Percentiles rank a stretch among this genome's conserved stretches.
Evolutionary conservation across 2,329 filamentous ascomycete genomes (phyloP).

Genomic region (Trichoderma sp.): DNA sequence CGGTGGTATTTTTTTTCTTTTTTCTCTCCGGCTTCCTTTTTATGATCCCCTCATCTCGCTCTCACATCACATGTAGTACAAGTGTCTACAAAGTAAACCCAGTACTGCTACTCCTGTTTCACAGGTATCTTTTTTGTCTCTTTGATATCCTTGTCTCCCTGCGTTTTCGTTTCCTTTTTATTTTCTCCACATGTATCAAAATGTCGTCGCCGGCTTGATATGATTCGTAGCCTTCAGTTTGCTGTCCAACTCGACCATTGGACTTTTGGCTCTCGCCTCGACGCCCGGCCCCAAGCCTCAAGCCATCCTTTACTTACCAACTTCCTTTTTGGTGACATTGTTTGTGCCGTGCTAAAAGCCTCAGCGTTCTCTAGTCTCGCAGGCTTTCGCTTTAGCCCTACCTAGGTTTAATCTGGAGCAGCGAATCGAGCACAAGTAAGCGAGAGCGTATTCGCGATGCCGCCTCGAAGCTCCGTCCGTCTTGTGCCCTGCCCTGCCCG

Average conservation of each 20-base stretch:
- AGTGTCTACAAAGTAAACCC: background rate
- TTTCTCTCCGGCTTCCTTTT: background rate
- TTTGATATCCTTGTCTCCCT: background rate
- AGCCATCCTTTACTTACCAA: slow-evolving; percentile 2
- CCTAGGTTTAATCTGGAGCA: slow-evolving; percentile 1
- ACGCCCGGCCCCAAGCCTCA: slow-evolving; percentile 4
- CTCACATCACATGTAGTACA: background rate
- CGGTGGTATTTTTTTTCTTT: too few relatives aligned
- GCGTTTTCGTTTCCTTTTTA: background rate
- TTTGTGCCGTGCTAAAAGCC: slow-evolving; percentile 14
- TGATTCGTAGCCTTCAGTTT: background rate
- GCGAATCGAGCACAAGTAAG: background rate
- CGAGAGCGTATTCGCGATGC: slow-evolving; percentile 1
- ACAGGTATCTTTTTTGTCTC: background rate
- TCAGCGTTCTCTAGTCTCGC: slow-evolving; percentile 6
- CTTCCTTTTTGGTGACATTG: slow-evolving; percentile 15
- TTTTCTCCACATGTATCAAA: background rate
- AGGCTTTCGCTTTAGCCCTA: slow-evolving; percentile 1
- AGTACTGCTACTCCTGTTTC: background rate
- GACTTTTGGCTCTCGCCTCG: background rate
- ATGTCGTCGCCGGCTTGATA: background rate
- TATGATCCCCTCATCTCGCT: background rate
- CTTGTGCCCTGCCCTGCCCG: background rate
- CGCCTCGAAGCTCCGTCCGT: background rate
- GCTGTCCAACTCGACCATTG: background rate